Evolutionary conservation across 345 rosid species (phyloP), one percentile per base, ranked within the genome.

Genomic region (Eucalyptus paniculata): DNA sequence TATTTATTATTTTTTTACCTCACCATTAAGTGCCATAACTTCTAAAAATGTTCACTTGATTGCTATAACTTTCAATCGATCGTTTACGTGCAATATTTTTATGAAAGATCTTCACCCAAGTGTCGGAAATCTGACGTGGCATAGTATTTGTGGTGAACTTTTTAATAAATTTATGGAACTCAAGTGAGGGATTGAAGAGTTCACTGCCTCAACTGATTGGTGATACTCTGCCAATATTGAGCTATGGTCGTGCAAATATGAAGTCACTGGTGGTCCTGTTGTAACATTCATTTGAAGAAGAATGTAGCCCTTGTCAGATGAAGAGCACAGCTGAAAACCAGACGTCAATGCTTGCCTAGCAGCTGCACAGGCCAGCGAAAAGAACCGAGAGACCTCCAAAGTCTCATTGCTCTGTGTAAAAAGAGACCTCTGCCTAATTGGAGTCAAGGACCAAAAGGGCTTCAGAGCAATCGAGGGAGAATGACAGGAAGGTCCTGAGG

Each of bases 391-490:
- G 53, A 90, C 90, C 24, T 47, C 62, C 45, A 72, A 72, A 72
- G 94, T 93, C 50, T 91, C 96, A 2, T 50, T 97, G 3, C 91
- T 96, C 7, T 93, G 92, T 34, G 94, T 91, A 3, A 94, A 96
- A 86, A 94, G 97, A 47, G 49, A 47, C 94, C 6, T 94, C 95
- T 12, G 94, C 97, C 6, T 89, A 95, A 86, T 15, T 88, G 47
- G 96, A 95, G 88, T 95, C 96, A 95, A 95, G 90, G 91, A 67
- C 90, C 50, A 92, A 92, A 85, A 93, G 94, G 90, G 86, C 26
- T 58, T 47, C 88, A 24, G 89, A 88, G 82, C 91, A 82, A 50
- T 50, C 93, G 5, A 50, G 77, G 86, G 92, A 88, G 26, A 88
- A 88, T 4, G 95, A 94, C 62, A 88, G 96, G 91, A 96, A 92